Conservation (phyloP, 140 eudicot species). For the Ambrosia hybrid region DNA sequence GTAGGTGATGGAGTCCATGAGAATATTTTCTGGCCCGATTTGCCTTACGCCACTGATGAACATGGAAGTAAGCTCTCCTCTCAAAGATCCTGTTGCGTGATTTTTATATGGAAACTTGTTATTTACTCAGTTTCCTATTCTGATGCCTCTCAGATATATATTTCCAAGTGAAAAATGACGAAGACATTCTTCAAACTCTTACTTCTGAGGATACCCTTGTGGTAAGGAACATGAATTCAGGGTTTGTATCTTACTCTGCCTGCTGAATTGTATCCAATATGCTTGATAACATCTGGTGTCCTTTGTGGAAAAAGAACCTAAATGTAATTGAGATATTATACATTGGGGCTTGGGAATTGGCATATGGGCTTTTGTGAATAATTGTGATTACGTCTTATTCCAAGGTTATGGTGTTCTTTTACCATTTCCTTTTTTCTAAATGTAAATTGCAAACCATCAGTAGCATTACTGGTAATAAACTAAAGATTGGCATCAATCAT, state of each 20-base stretch:
- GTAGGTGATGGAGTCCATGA: constrained; percentile 64
- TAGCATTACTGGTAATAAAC: no score
- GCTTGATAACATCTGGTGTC: constrained; percentile 10
- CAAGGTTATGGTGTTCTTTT: no score
- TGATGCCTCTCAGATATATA: constrained; percentile 65
- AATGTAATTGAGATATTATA: no score
- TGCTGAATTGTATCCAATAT: constrained; percentile 1
- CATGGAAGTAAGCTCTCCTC: constrained; percentile 70
- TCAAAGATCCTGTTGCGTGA: neutral
- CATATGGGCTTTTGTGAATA: no score
- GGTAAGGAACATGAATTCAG: constrained; percentile 49
- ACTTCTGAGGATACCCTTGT: constrained; percentile 75
- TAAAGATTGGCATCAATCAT: no score
- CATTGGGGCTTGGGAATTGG: no score
- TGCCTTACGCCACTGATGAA: constrained; percentile 93
- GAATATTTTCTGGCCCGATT: constrained; percentile 92
- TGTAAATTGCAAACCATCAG: no score
- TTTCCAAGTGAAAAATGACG: constrained; percentile 91
- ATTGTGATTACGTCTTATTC: no score
- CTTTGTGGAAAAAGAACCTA: constrained; percentile 8
- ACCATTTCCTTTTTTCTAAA: no score
- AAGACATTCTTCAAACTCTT: constrained; percentile 83
- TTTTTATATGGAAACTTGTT: constrained; percentile 9
- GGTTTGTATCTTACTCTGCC: constrained; percentile 1
- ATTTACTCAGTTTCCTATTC: constrained; percentile 21